Evolutionary conservation across 495 filamentous ascomycete genomes (phyloP).

Genomic region (Podospora sp.): DNA sequence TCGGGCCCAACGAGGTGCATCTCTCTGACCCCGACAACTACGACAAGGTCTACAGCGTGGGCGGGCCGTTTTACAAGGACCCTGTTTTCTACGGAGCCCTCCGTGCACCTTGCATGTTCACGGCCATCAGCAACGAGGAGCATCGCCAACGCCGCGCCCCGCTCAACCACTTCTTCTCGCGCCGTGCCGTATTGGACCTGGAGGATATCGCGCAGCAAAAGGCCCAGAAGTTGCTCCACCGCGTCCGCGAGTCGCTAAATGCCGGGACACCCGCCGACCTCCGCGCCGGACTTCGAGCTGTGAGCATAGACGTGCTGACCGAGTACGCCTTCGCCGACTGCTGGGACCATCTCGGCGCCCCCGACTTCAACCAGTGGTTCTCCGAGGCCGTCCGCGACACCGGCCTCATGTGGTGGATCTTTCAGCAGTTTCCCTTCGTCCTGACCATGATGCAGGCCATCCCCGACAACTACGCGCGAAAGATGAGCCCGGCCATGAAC

Average conservation of each 20-base stretch:
- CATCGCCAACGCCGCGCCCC: conserved; percentile 39
- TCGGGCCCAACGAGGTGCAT: conserved; percentile 42
- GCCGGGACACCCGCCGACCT: neutral
- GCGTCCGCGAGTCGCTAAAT: neutral
- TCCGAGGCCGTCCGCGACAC: neutral
- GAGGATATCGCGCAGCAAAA: conserved; percentile 34
- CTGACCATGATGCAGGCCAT: neutral
- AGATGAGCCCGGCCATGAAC: neutral
- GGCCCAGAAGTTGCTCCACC: neutral
- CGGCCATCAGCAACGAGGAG: conserved; percentile 31
- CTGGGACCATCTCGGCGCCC: neutral
- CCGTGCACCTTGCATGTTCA: too few relatives aligned
- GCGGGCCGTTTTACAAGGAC: conserved; percentile 34
- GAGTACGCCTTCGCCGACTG: conserved; percentile 5
- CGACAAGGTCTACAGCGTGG: conserved; percentile 38
- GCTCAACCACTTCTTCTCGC: conserved; percentile 49
- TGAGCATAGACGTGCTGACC: conserved; percentile 2
- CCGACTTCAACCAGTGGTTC: neutral
- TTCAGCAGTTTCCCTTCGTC: neutral
- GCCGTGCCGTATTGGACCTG: conserved; percentile 35
- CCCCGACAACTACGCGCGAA: neutral
- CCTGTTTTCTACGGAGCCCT: conserved; percentile 22
- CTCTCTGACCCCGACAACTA: conserved; percentile 42
- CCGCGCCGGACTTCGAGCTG: neutral
- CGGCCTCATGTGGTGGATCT: neutral